A percentile compares a stretch with the other conserved stretches of the same genome.
Conservation (phyloP, 2,329 filamentous ascomycete species). For the Trichoderma endophyticum region DNA sequence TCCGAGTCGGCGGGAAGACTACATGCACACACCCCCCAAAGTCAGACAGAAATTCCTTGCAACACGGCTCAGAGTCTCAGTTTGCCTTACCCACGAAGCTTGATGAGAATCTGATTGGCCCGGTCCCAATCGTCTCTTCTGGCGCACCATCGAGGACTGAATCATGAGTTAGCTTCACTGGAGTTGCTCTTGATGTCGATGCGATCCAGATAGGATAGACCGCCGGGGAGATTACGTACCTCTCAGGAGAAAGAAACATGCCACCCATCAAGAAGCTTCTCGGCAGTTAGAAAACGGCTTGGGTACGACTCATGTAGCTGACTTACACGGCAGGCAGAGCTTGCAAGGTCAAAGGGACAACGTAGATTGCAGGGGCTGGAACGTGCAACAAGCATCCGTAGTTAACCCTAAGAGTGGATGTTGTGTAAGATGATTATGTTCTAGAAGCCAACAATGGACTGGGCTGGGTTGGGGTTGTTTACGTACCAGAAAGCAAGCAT, state of each 20-base stretch:
- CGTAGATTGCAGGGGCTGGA: slow-evolving; percentile 48
- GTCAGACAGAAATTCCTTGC: neutral
- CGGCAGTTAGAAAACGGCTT: slow-evolving; percentile 2
- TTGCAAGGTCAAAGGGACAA: slow-evolving; percentile 64
- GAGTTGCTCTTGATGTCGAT: neutral
- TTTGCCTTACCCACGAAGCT: slow-evolving; percentile 40
- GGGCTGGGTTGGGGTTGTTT: slow-evolving; percentile 25
- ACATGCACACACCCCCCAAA: neutral
- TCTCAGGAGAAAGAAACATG: slow-evolving; percentile 58
- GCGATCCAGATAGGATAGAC: neutral
- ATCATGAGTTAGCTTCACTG: slow-evolving; percentile 27
- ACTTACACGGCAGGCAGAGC: slow-evolving; percentile 56
- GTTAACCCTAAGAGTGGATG: slow-evolving; percentile 45
- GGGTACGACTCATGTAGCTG: neutral
- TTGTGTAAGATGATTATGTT: slow-evolving; percentile 26
- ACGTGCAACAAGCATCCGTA: slow-evolving; percentile 51
- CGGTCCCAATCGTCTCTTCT: slow-evolving; percentile 66
- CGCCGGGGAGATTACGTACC: slow-evolving; percentile 24
- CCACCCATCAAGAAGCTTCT: slow-evolving; percentile 50
- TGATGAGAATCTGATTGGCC: slow-evolving; percentile 53
- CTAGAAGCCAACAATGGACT: neutral
- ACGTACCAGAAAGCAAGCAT: slow-evolving; percentile 42
- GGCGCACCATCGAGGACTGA: slow-evolving; percentile 64
- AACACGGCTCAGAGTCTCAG: neutral
- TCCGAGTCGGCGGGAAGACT: slow-evolving; percentile 52